Evolutionary conservation across 176 grass and related monocot genomes (phyloP), one percentile per base, ranked within the genome.

Genomic region (Otatea glauca): DNA sequence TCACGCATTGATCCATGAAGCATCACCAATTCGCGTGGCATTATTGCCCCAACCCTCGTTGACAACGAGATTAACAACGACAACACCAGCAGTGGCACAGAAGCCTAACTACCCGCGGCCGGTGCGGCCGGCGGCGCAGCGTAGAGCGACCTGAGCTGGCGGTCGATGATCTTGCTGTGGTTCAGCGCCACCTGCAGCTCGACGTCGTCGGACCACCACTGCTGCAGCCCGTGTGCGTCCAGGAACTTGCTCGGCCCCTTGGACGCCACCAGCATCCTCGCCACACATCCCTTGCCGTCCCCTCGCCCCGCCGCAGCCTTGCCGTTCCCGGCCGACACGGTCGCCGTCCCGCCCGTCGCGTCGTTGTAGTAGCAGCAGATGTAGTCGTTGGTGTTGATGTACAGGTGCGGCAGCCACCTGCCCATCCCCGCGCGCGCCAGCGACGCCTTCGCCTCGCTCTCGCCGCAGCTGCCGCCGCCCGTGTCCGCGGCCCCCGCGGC

Each of bases 321-420:
- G 9, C 53, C 79, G 62, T 29, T 78, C 42, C 71, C 87, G 3
- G 78, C 83, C 17, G 84, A 84, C 39, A 89, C 88, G 10, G 93
- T 88, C 38, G 91, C 93, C 43, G 83, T 75, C n/a, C 79, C 75
- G 80, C 72, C 77, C 16, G 79, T 42, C n/a, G 83, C 51, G 76
- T 92, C 85, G n/a, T 76, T 92, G 85, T 97, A 97, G 74, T 94
- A 92, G 69, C 88, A 97, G 85, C 92, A 94, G 78, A 97, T 87
- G 73, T 97, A 97, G 83, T 97, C 94, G 63, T 91, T 89, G 63
- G 89, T 89, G 85, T 94, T 97, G 39, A 97, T 92, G 79, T 97
- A 97, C 21, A 97, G 88, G 85, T 91, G 84, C 50, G 92, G 94
- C 70, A 92, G 42, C 95, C 95, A 97, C 83, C 56, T 92, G n/a